Percentiles rank a stretch among this genome's conserved stretches.
phyloP scores from a whole-genome alignment of 176 grass and related monocot species.

The Canna indica region DNA sequence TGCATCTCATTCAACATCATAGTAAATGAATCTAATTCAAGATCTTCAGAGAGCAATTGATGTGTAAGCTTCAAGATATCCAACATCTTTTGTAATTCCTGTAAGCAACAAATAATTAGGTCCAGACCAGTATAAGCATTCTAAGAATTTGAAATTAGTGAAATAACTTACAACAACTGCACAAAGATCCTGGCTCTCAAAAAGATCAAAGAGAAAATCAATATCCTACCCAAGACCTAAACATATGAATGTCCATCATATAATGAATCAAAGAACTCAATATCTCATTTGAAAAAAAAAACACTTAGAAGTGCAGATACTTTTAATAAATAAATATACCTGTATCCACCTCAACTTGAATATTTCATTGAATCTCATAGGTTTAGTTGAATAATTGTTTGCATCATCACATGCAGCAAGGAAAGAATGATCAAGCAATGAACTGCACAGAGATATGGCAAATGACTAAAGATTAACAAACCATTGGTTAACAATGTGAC shows the following conservation, averaged over 20 bases:
- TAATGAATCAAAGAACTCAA: neutral
- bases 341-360: conserved; percentile 97
- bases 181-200: conserved; percentile 84
- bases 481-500: neutral
- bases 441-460: conserved; percentile 29
- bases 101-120: conserved; percentile 18
- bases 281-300: neutral
- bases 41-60: conserved; percentile 71
- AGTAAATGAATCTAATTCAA: conserved; percentile 86
- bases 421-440: conserved; percentile 92
- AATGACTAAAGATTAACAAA: neutral
- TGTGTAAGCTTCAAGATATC: conserved; percentile 96
- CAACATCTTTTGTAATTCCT: conserved; percentile 89
- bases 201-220: conserved; percentile 78
- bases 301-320: neutral
- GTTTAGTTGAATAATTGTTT: conserved; percentile 86
- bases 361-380: conserved; percentile 71
- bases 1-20: conserved; percentile 93
- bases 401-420: conserved; percentile 70
- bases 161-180: conserved; percentile 67
- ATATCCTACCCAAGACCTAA: conserved; percentile 90
- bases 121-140: conserved; percentile 9
- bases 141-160: conserved; percentile 14
- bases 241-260: conserved; percentile 9
- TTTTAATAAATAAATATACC: conserved; percentile 32